A percentile compares a stretch with the other conserved stretches of the same genome.
phyloP scores from a whole-genome alignment of 78 protist species.

The Planoprotostelium fungivorum region DNA sequence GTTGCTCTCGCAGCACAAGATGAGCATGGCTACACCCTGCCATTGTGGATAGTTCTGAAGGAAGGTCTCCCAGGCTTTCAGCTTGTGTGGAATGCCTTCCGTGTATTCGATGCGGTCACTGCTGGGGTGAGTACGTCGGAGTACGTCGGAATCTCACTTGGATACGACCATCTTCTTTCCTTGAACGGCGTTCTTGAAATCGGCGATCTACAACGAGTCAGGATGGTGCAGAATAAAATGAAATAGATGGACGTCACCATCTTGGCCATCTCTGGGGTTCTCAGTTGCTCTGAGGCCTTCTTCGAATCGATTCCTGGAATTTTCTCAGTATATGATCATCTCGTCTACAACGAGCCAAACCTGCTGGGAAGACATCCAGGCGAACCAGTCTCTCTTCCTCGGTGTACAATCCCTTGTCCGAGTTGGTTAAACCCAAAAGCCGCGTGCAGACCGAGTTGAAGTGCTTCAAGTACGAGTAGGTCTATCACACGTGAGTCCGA shows the following conservation, averaged over 20 bases:
- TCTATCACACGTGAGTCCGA: too few relatives aligned
- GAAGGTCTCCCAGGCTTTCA: conserved; percentile 63
- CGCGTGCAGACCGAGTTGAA: conserved; percentile 70
- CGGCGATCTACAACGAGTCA: background rate
- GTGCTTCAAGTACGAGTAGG: conserved; percentile 80
- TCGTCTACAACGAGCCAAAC: too few relatives aligned
- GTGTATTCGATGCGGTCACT: conserved; percentile 80
- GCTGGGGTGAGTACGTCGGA: conserved; percentile 25
- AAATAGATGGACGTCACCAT: background rate
- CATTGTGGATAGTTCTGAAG: conserved; percentile 34
- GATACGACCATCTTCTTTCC: conserved; percentile 37
- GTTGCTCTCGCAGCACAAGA: conserved; percentile 56
- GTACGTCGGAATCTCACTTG: background rate
- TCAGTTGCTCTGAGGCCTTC: conserved; percentile 28
- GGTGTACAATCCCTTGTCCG: conserved; percentile 28
- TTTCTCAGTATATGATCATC: too few relatives aligned
- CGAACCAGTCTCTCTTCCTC: conserved; percentile 25
- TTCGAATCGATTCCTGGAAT: conserved; percentile 77
- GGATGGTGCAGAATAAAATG: background rate
- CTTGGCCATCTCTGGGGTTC: conserved; percentile 14
- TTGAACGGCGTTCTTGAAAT: conserved; percentile 19
- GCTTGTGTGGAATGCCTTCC: conserved; percentile 80
- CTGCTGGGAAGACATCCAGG: conserved; percentile 77
- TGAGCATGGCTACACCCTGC: conserved; percentile 33
- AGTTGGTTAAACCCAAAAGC: conserved; percentile 67